Percentiles rank a stretch among this genome's conserved stretches.
phyloP scores from a whole-genome alignment of 345 rosid species.

The Iberis pinnata region DNA sequence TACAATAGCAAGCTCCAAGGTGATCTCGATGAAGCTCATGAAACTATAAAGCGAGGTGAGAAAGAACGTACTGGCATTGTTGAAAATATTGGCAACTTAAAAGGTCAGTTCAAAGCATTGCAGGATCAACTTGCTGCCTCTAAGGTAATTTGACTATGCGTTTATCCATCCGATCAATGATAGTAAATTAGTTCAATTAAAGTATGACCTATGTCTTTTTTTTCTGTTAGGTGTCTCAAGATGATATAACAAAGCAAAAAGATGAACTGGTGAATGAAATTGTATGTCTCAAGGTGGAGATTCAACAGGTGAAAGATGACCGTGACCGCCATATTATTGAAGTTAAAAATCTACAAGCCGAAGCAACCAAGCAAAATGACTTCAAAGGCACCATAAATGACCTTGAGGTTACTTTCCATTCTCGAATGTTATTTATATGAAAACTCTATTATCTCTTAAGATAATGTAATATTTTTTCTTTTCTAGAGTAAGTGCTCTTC shows the following conservation, averaged over 20 bases:
- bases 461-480: conserved; percentile 8
- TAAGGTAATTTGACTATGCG: conserved; percentile 50
- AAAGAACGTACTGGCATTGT: conserved; percentile 72
- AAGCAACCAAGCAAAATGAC: conserved; percentile 58
- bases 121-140: conserved; percentile 67
- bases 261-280: conserved; percentile 63
- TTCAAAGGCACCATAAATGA: conserved; percentile 56
- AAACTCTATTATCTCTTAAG: conserved; percentile 9
- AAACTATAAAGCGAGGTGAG: conserved; percentile 69
- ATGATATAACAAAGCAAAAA: conserved; percentile 65
- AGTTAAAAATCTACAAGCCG: conserved; percentile 46
- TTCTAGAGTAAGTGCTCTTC: conserved; percentile 58
- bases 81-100: conserved; percentile 62
- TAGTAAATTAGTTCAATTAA: not conserved
- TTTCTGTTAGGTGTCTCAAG: conserved; percentile 64
- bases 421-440: not conserved
- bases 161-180: conserved; percentile 17
- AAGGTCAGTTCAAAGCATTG: conserved; percentile 68
- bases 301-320: conserved; percentile 59
- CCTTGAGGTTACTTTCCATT: conserved; percentile 52
- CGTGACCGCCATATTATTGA: conserved; percentile 51
- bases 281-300: conserved; percentile 55
- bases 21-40: conserved; percentile 76
- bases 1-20: conserved; percentile 89
- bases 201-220: conserved; percentile 11